Evolutionary conservation across 805 yeast species (phyloP).

Genomic region (Ogataea degrootiae): DNA sequence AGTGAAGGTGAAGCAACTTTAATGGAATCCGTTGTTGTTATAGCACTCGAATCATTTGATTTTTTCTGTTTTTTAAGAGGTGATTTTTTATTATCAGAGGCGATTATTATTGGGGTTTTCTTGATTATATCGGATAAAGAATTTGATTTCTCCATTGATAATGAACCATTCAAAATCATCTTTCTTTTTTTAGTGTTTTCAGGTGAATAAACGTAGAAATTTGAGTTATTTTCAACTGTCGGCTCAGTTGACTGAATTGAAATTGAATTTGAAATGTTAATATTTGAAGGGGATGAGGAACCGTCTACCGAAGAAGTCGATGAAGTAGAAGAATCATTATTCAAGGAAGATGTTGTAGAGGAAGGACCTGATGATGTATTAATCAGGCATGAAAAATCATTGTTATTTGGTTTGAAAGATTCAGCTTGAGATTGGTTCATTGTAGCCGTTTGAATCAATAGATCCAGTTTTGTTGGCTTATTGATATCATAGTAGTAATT

Average conservation of each 20-base stretch:
- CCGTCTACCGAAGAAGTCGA: not conserved
- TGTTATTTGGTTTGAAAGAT: not conserved
- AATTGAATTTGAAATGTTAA: not conserved
- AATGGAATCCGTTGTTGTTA: constrained; percentile 16
- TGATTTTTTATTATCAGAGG: constrained; percentile 15
- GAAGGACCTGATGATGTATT: not conserved
- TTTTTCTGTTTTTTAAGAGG: not conserved
- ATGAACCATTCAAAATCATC: not conserved
- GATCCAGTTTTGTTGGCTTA: constrained; percentile 23
- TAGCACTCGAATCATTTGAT: too few relatives aligned
- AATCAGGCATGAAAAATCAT: not conserved
- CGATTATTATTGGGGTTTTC: constrained; percentile 19
- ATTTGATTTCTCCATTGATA: not conserved
- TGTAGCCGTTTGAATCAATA: constrained; percentile 29
- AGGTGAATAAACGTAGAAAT: constrained; percentile 7
- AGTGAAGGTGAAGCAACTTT: constrained; percentile 31
- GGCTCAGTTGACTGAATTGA: not conserved
- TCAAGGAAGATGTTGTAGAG: not conserved
- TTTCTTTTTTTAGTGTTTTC: constrained; percentile 5
- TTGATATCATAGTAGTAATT: not conserved
- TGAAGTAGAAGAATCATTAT: not conserved
- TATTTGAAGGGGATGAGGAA: not conserved
- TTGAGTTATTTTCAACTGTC: not conserved
- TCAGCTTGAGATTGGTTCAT: constrained; percentile 7
- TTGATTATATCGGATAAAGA: constrained; percentile 3